These are phyloP conservation scores for Crithidia expoeki DNA, from an alignment of 208 protist species.

Conservation along the genomic window DNA sequence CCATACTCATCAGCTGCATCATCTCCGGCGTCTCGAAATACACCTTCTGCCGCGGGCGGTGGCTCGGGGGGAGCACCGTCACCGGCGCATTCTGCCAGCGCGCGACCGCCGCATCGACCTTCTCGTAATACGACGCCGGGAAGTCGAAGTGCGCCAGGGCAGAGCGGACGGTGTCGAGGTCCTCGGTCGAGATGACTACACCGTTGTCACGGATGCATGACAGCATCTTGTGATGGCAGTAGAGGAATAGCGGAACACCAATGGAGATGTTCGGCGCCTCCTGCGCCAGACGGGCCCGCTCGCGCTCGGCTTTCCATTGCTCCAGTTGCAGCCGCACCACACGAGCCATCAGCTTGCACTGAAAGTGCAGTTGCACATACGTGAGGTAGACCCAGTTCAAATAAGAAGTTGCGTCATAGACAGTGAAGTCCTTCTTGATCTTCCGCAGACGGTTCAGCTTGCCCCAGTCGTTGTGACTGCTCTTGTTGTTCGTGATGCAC, in stretches of 20 bases:
- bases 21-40: constrained; percentile 69
- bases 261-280: constrained; percentile 63
- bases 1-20: constrained; percentile 91
- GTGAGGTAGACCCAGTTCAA: constrained; percentile 78
- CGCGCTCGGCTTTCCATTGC: constrained; percentile 79
- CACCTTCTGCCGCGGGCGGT: constrained; percentile 53
- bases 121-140: constrained; percentile 69
- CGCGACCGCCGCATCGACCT: constrained; percentile 70
- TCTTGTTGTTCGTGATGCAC: constrained; percentile 36
- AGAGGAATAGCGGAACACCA: constrained; percentile 78
- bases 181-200: constrained; percentile 59
- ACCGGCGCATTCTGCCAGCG: constrained; percentile 63
- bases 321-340: constrained; percentile 75
- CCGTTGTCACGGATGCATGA: constrained; percentile 68
- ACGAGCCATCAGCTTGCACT: constrained; percentile 72
- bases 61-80: constrained; percentile 38
- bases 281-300: constrained; percentile 63
- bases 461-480: constrained; percentile 42
- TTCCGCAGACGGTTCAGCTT: constrained; percentile 65
- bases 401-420: constrained; percentile 61
- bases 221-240: constrained; percentile 82
- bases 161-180: constrained; percentile 73
- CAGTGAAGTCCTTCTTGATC: constrained; percentile 48
- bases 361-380: constrained; percentile 79
- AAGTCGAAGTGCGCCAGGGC: constrained; percentile 85